Evolutionary conservation across 345 rosid species (phyloP), one percentile per base, ranked within the genome.

Genomic region (Gynandropsis gynandra): DNA sequence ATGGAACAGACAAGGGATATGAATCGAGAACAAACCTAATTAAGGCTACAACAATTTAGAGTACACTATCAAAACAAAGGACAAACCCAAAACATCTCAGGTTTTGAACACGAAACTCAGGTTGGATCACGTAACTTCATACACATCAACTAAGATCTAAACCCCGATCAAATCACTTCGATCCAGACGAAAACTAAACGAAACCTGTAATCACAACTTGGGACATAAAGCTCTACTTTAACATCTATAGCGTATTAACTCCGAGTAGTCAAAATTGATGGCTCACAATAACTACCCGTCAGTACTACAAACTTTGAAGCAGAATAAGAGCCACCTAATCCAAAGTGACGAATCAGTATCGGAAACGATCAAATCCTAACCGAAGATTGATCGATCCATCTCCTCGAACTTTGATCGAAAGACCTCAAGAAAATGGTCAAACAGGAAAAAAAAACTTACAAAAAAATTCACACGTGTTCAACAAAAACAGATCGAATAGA

Each of bases 51-150:
- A 33, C 41, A 60, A 15, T n/a, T n/a, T n/a, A n/a, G n/a, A n/a
- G n/a, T n/a, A n/a, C n/a, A n/a, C n/a, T n/a, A n/a, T 19, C 33
- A 32, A 52, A 13, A 17, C 34, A 42, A 44, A 10, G 14, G 33
- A 44, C 7, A 35, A 44, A 19, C 32, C 56, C 42, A 51, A 18
- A 58, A 29, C 15, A 65, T 56, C 54, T 40, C 36, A 47, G 31
- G 37, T 7, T 5, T 10, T 40, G 7, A 33, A 19, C 49, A 55
- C 42, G 7, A 9, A 29, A 38, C 36, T 38, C 19, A 9, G 24
- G 16, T 21, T 37, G 1, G 4, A 8, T 2, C 24, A 37, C n/a
- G n/a, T n/a, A 37, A 14, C 43, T 52, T 43, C 2, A 35, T 1
- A 4, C 37, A 5, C 6, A 49, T 32, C 3, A 18, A 16, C 12